Evolutionary conservation across 1,284 basidiomycete genomes (phyloP), one percentile per base, ranked within the genome.

Genomic region (Ganoderma leucocontextum): DNA sequence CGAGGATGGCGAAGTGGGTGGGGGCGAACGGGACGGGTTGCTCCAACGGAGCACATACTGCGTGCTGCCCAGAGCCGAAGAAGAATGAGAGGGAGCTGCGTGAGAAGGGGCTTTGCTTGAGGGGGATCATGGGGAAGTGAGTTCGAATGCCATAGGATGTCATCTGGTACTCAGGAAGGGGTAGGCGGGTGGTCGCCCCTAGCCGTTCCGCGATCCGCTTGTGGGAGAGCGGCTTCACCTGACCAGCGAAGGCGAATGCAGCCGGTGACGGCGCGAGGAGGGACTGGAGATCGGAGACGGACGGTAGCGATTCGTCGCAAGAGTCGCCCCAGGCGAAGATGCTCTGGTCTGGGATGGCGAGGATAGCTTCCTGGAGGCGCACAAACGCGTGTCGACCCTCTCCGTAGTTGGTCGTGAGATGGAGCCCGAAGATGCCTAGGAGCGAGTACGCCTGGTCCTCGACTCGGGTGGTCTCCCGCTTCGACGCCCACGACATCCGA

Each of bases 391-490:
- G 58, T 2, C 47, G 33, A 15, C 64, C 64, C 59, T 65, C 64
- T 19, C 64, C 64, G 29, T 65, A 65, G 35, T 53, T 60, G 10
- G 59, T 61, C 10, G 64, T 4, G 33, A 65, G 52, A 12, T 65
- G 33, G 22, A 65, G 33, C 35, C 47, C 59, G 49, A 65, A 65
- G n/a, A 65, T 60, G 25, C 64, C 64, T 58, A 65, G 47, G 5
- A 65, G 42, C 6, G 57, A 60, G 49, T 65, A 65, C 25, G 64
- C 64, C 49, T 65, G 42, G 39, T 65, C 64, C 64, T 65, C 64
- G 25, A 61, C 47, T 6, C 64, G 44, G 33, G 64, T 65, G 22
- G 64, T 65, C 17, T 29, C n/a, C 22, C 64, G 64, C 25, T 12
- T 44, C 13, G 64, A 42, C 4, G 64, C 64, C 64, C 64, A 65